Evolutionary conservation across 371 early-diverging fungal species (phyloP).

Genomic region (Haplosporangium sp.): DNA sequence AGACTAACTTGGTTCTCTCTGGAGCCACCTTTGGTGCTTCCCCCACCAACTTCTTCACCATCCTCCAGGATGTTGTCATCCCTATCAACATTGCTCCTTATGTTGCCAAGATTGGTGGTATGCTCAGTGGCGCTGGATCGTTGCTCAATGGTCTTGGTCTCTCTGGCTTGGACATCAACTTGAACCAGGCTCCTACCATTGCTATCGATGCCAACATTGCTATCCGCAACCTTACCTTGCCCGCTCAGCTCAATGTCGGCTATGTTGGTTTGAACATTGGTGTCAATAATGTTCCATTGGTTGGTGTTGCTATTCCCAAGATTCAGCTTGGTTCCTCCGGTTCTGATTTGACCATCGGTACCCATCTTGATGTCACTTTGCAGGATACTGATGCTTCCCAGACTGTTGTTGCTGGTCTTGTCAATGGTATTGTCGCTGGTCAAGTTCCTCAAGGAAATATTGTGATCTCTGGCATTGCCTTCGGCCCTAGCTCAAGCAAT

Average conservation of each 20-base stretch:
- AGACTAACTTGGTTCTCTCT: constrained; percentile 34
- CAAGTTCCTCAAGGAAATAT: constrained; percentile 40
- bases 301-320: constrained; percentile 39
- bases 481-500: constrained; percentile 49
- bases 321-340: constrained; percentile 41
- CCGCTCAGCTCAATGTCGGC: constrained; percentile 40
- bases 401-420: constrained; percentile 46
- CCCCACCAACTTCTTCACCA: constrained; percentile 37
- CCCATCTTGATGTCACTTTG: constrained; percentile 38
- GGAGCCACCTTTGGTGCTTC: constrained; percentile 47
- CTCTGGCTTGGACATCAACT: constrained; percentile 41
- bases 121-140: constrained; percentile 42
- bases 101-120: constrained; percentile 42
- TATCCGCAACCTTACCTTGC: constrained; percentile 39
- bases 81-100: constrained; percentile 34
- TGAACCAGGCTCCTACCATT: constrained; percentile 53
- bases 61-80: constrained; percentile 39
- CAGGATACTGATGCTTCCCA: constrained; percentile 39
- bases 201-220: constrained; percentile 46
- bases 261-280: constrained; percentile 46
- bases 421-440: constrained; percentile 43
- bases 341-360: constrained; percentile 34
- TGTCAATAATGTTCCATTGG: constrained; percentile 27
- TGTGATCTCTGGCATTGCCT: constrained; percentile 39
- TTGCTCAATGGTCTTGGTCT: constrained; percentile 43